These are phyloP conservation scores for Wallacemonas sp. DNA, from an alignment of 208 protist species.

Conservation along the genomic window DNA sequence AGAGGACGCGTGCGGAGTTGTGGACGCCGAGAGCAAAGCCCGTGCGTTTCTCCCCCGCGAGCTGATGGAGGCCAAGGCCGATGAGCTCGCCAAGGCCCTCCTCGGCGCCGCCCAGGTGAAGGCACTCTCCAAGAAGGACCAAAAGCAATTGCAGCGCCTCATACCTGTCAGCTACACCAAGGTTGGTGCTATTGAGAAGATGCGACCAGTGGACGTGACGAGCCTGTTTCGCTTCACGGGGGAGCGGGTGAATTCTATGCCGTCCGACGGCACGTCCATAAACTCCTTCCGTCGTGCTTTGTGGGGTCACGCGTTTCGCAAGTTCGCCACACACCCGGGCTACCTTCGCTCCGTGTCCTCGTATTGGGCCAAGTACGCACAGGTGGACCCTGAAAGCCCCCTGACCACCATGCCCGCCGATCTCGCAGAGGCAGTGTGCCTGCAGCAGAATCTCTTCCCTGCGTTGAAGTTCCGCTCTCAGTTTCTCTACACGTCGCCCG, in stretches of 20 bases:
- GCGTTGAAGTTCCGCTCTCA: conserved; percentile 78
- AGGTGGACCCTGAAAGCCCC: conserved; percentile 43
- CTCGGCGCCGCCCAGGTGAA: conserved; percentile 20
- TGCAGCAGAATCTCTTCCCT: conserved; percentile 78
- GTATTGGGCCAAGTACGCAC: conserved; percentile 83
- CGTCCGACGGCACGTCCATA: conserved; percentile 24
- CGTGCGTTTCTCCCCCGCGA: conserved; percentile 68
- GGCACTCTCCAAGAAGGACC: conserved; percentile 69
- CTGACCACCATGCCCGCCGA: conserved; percentile 65
- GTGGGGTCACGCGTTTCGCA: conserved; percentile 82
- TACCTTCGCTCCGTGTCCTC: conserved; percentile 73
- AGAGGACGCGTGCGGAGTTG: conserved; percentile 57
- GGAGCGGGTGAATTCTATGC: conserved; percentile 51
- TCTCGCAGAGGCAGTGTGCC: conserved; percentile 64
- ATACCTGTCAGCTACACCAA: conserved; percentile 72
- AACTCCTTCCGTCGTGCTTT: conserved; percentile 67
- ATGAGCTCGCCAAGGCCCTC: conserved; percentile 48
- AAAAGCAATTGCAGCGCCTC: conserved; percentile 72
- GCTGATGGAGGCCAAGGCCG: conserved; percentile 54
- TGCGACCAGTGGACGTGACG: conserved; percentile 80
- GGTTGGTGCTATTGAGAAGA: conserved; percentile 74
- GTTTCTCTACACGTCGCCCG: conserved; percentile 81
- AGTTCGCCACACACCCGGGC: conserved; percentile 71
- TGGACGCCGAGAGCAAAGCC: conserved; percentile 79
- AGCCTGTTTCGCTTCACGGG: conserved; percentile 78